Percentiles rank a stretch among this genome's conserved stretches.
These are phyloP conservation scores for Aphanomyces euteiches DNA, from an alignment of 352 stramenopile species.

Conservation along the genomic window DNA sequence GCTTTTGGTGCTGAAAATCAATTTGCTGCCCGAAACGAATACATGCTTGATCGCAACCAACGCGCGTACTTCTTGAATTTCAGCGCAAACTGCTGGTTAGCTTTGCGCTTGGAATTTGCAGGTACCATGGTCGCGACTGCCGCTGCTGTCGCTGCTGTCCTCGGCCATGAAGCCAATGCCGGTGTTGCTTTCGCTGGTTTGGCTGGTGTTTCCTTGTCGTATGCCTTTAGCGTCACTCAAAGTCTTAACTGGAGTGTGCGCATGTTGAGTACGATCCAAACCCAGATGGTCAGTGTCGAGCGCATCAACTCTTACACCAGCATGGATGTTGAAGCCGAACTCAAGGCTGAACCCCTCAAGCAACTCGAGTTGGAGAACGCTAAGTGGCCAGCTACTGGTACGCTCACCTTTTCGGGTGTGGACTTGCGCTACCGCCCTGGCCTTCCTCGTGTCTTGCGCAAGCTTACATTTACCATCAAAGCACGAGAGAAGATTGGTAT, in stretches of 20 bases:
- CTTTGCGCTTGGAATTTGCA: constrained; percentile 80
- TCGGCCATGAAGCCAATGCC: constrained; percentile 31
- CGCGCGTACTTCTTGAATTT: constrained; percentile 80
- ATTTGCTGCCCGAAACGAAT: constrained; percentile 29
- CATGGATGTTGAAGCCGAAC: constrained; percentile 27
- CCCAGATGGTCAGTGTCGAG: constrained; percentile 85
- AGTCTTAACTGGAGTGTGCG: constrained; percentile 85
- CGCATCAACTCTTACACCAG: constrained; percentile 28
- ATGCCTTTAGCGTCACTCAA: constrained; percentile 74
- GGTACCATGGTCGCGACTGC: constrained; percentile 76
- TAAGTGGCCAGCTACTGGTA: constrained; percentile 83
- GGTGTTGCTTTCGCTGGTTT: constrained; percentile 45
- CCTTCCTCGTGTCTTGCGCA: constrained; percentile 60
- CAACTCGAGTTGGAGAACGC: constrained; percentile 14
- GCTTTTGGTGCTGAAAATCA: constrained; percentile 35
- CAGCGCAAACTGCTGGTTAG: constrained; percentile 87
- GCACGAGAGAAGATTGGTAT: constrained; percentile 84
- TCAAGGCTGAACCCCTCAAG: constrained; percentile 5
- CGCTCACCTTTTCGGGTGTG: constrained; percentile 88
- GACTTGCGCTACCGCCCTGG: constrained; percentile 86
- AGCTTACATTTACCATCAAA: constrained; percentile 77
- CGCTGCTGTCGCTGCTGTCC: constrained; percentile 63
- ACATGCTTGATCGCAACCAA: constrained; percentile 30
- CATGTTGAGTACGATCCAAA: constrained; percentile 81
- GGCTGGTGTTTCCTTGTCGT: constrained; percentile 79